Evolutionary conservation across 495 filamentous ascomycete genomes (phyloP), one percentile per base, ranked within the genome.

Genomic region (Neurospora terricola): DNA sequence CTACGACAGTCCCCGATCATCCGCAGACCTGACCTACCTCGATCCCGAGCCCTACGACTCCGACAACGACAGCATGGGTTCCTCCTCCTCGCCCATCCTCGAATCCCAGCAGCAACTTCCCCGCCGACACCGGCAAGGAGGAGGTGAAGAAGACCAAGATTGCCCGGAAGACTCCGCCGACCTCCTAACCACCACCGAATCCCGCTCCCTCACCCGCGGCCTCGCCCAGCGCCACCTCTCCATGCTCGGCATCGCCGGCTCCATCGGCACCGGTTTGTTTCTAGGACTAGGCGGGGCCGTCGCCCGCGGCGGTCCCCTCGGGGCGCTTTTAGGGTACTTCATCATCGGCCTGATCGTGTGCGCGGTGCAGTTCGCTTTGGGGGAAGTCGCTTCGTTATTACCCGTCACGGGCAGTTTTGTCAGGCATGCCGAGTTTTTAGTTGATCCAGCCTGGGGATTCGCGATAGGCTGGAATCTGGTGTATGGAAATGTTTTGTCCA

Each of bases 371-470:
- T 85, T 86, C 68, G 85, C 86, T 10, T 79, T 88, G 43, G 90
- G 90, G 59, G 88, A 93, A 79, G 84, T 85, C 69, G 86, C 88
- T 69, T 90, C 91, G 39, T 85, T 91, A 80, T 84, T 92, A 9
- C 88, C 91, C 0, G 84, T 88, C 0, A 86, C 85, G 1, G 87
- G 87, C 23, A 83, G 83, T 4, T 86, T 88, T 66, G 86, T 87
- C 2, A 76, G 91, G 27, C 93, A 94, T 73, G 88, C 91, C 48
- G 87, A 93, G 75, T 88, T 92, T 71, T 87, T 93, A 62, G 88
- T 94, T 69, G 91, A 94, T 75, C 90, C 91, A 39, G 91, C 91
- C 71, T 84, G 93, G 80, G 93, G 93, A 3, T 94, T 96, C 74
- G 91, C 93, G 48, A 90, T 94, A 74, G 93, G 93, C 8, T 86